phyloP scores from a whole-genome alignment of 2,329 filamentous ascomycete genomes.

The Colletotrichum australisinense region DNA sequence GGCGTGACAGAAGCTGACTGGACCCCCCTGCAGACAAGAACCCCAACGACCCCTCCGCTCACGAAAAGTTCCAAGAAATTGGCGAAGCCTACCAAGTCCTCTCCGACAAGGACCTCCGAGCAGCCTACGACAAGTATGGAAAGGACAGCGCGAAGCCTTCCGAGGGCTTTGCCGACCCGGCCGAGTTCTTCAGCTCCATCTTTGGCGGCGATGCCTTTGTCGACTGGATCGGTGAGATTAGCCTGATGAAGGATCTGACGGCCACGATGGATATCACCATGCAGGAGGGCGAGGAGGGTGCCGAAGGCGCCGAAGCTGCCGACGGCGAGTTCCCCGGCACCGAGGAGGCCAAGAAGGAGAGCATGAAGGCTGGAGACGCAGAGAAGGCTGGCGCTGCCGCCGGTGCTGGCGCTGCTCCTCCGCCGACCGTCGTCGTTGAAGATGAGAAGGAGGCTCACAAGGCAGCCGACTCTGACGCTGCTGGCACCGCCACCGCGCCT shows the following conservation, averaged over 20 bases:
- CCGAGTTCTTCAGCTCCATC: conserved; percentile 98
- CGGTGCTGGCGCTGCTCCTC: conserved; percentile 38
- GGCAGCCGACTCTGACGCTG: conserved; percentile 34
- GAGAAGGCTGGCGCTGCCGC: conserved; percentile 43
- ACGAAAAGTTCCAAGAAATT: conserved; percentile 93
- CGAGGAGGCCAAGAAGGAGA: conserved; percentile 67
- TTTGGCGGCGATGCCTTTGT: conserved; percentile 96
- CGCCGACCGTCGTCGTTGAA: conserved; percentile 54
- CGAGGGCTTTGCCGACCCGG: conserved; percentile 93
- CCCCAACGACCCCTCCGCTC: conserved; percentile 92
- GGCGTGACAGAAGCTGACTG: conserved; percentile 15
- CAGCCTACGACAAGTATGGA: conserved; percentile 95
- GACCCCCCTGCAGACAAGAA: conserved; percentile 81
- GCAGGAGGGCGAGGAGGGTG: conserved; percentile 79
- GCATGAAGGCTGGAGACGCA: conserved; percentile 55
- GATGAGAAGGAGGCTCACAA: conserved; percentile 45
- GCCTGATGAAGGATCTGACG: conserved; percentile 97
- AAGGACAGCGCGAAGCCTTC: conserved; percentile 93
- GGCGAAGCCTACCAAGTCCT: conserved; percentile 83
- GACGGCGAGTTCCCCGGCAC: conserved; percentile 68
- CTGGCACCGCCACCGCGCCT: conserved; percentile 34
- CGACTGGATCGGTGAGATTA: conserved; percentile 98
- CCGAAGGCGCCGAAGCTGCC: conserved; percentile 63
- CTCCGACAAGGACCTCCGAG: conserved; percentile 86
- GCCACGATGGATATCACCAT: conserved; percentile 98